phyloP scores from a whole-genome alignment of 495 filamentous ascomycete genomes.

The Trichoderma asperelloides region DNA sequence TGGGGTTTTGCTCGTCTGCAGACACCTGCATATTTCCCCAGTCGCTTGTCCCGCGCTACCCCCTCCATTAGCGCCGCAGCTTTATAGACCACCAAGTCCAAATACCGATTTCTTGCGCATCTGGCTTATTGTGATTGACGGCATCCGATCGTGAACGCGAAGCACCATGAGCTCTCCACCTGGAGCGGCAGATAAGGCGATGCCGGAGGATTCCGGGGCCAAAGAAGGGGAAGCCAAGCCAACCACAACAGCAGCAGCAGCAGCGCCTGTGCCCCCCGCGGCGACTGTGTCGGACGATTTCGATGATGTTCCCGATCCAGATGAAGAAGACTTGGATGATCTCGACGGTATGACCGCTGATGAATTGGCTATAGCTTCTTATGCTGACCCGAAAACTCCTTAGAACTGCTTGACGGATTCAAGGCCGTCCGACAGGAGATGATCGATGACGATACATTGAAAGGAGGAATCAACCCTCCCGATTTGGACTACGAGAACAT shows the following conservation, averaged over 20 bases:
- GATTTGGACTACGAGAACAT: constrained; percentile 30
- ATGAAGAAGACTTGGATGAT: constrained; percentile 85
- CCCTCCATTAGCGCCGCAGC: constrained; percentile 7
- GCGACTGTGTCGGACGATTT: constrained; percentile 13
- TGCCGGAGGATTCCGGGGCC: not conserved
- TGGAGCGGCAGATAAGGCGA: constrained; percentile 1
- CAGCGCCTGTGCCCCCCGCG: not conserved
- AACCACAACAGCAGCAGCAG: not conserved
- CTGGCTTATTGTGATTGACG: not conserved
- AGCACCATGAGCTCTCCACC: not conserved
- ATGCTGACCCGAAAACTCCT: constrained; percentile 3
- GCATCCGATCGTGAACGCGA: not conserved
- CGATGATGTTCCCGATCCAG: constrained; percentile 59
- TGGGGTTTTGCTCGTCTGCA: not conserved
- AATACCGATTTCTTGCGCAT: constrained; percentile 3
- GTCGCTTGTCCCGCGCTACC: not conserved
- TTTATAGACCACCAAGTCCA: not conserved
- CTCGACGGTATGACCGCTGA: constrained; percentile 57
- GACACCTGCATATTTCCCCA: not conserved
- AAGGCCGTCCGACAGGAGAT: constrained; percentile 43
- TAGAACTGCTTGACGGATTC: constrained; percentile 92
- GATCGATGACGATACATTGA: constrained; percentile 28
- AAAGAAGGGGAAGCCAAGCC: constrained; percentile 10
- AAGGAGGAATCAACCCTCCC: constrained; percentile 26
- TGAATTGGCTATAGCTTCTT: not conserved